phyloP scores from a whole-genome alignment of 2,329 filamentous ascomycete species.

The Alternaria postmessia region DNA sequence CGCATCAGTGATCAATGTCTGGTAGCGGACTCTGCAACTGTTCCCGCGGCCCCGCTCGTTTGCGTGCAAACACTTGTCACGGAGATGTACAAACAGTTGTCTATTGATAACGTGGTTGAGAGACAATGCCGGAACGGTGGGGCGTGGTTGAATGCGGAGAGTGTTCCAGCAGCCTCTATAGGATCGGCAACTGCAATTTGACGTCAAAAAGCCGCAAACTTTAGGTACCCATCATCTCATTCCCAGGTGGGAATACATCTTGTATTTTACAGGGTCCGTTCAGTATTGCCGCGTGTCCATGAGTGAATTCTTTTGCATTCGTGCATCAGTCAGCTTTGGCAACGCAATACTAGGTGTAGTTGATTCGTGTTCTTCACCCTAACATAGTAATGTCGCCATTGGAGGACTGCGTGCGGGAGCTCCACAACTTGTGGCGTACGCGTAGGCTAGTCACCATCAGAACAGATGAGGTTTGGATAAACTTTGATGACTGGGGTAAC shows the following conservation, averaged over 20 bases:
- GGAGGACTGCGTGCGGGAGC: not conserved
- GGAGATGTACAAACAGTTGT: not conserved
- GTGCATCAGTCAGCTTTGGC: not conserved
- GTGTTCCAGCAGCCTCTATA: not conserved
- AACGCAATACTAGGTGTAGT: not conserved
- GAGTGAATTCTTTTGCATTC: not conserved
- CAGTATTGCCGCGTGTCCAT: not conserved
- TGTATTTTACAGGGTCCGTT: not conserved
- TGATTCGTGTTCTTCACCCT: not conserved
- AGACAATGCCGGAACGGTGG: not conserved
- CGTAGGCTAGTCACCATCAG: not conserved
- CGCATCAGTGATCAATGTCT: not conserved
- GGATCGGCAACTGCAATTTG: slow-evolving; percentile 1
- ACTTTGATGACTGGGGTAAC: not conserved
- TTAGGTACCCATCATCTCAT: not conserved
- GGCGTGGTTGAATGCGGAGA: slow-evolving; percentile 3
- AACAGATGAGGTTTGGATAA: slow-evolving; percentile 6
- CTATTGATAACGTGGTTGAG: slow-evolving; percentile 2
- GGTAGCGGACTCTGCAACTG: not conserved
- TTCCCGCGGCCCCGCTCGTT: not conserved
- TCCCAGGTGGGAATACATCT: not conserved
- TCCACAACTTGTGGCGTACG: not conserved
- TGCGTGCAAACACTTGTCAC: not conserved
- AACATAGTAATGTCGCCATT: too few species aligned
- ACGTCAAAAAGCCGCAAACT: slow-evolving; percentile 9